phyloP scores from a whole-genome alignment of 208 protist species.

The Plasmodiophora brassicae region DNA sequence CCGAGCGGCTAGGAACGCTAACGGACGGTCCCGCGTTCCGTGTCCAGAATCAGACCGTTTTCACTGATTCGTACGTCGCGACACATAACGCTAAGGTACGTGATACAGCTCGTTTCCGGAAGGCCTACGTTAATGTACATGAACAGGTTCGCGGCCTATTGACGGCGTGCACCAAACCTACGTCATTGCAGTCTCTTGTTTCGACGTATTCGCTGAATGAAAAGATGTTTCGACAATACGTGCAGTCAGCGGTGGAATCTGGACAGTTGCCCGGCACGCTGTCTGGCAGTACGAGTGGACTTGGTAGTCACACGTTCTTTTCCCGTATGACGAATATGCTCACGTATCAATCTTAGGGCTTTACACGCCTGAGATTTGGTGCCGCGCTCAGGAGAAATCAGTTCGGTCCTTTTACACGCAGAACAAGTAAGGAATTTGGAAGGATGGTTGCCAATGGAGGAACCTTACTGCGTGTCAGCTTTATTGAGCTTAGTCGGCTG shows the following conservation, averaged over 20 bases:
- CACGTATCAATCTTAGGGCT: neutral
- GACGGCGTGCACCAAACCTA: neutral
- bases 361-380: neutral
- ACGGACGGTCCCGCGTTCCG: neutral
- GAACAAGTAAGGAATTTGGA: no score
- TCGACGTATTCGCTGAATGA: neutral
- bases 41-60: neutral
- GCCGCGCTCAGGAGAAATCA: neutral
- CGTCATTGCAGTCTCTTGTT: neutral
- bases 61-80: neutral
- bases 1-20: neutral
- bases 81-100: neutral
- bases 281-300: neutral
- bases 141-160: neutral
- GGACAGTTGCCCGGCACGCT: neutral
- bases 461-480: neutral
- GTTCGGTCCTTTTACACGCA: neutral
- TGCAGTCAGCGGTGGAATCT: neutral
- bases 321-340: neutral
- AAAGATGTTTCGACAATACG: neutral
- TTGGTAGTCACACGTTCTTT: neutral
- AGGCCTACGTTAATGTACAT: neutral
- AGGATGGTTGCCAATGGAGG: no score
- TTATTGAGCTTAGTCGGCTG: neutral
- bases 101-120: neutral